Base-by-base conservation (phyloP, 805 yeast genomes). In the Candida montana region DNA sequence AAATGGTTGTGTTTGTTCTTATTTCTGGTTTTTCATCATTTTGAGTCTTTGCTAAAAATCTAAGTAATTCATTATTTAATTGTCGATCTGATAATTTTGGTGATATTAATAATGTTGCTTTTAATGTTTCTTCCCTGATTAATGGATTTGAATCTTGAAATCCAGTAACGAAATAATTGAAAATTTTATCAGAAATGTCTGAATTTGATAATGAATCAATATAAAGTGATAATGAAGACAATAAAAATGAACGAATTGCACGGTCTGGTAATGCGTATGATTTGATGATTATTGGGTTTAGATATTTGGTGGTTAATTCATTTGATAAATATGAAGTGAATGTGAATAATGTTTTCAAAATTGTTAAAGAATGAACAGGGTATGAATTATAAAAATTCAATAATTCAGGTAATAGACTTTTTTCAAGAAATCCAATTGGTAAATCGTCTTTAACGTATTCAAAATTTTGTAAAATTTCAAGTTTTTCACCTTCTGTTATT, bases 71-170 rank as follows among this genome's bases (percentile, higher is more conserved):
- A 54, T 89, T 89, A 59, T 91, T 91, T 37, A 90, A 67, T 58
- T 85, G 95, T 41, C 95, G 74, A 30, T 80, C 86, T 0, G 85
- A 74, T 2, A 91, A 71, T 52, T 77, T 78, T 17, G 79, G 76
- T 1, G 81, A 77, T 21, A 90, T 64, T 8, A 57, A 55, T 4
- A 78, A 65, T 2, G 79, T 74, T 3, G 88, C 75, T 37, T 81
- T 82, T 30, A 91, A 67, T 0, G 97, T 85, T 39, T 81, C 86
- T 49, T 84, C 84, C 48, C 97, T 69, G 31, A 91, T 77, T n/a
- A 81, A 72, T 4, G 80, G 74, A 57, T 87, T 90, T 1, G 93
- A 77, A 58, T 91, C 99, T 27, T 81, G 77, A 53, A 91, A 83
- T 0, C 99, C 98, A 15, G 83, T 78, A n/a, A 81, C 63, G 52